Evolutionary conservation across 305 asterid genomes (phyloP).

Genomic region (Nicotiana rustica): DNA sequence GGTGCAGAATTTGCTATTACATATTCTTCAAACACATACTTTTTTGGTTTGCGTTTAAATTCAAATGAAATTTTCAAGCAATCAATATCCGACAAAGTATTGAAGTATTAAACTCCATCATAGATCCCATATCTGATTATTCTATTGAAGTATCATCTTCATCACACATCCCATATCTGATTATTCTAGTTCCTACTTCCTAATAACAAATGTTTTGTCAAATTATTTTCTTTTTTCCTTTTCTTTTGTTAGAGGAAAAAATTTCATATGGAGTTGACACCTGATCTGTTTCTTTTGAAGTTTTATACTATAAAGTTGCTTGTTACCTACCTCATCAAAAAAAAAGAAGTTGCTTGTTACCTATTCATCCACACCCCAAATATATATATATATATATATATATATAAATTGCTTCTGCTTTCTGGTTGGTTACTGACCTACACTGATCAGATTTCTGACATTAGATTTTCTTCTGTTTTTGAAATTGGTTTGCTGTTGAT

Average conservation of each 20-base stretch:
- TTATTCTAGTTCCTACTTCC: neutral
- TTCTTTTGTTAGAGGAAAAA: neutral
- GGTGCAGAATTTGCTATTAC: neutral
- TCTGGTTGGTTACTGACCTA: neutral
- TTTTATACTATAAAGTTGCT: neutral
- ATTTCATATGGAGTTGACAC: neutral
- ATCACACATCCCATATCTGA: neutral
- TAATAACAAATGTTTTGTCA: neutral
- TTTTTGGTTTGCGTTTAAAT: neutral
- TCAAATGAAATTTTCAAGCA: neutral
- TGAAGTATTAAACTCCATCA: neutral
- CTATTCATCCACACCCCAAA: neutral
- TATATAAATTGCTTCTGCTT: neutral
- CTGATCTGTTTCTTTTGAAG: neutral
- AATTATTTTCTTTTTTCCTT: neutral
- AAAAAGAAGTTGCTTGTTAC: neutral
- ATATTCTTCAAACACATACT: neutral
- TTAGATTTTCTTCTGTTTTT: constrained; percentile 3
- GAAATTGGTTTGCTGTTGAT: neutral
- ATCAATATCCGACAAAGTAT: neutral
- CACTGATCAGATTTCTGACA: neutral
- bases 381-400: neutral
- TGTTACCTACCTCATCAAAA: neutral
- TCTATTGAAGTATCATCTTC: neutral
- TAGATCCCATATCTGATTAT: neutral